phyloP scores from a whole-genome alignment of 116 monocot genomes.

The Thalassia testudinum region DNA sequence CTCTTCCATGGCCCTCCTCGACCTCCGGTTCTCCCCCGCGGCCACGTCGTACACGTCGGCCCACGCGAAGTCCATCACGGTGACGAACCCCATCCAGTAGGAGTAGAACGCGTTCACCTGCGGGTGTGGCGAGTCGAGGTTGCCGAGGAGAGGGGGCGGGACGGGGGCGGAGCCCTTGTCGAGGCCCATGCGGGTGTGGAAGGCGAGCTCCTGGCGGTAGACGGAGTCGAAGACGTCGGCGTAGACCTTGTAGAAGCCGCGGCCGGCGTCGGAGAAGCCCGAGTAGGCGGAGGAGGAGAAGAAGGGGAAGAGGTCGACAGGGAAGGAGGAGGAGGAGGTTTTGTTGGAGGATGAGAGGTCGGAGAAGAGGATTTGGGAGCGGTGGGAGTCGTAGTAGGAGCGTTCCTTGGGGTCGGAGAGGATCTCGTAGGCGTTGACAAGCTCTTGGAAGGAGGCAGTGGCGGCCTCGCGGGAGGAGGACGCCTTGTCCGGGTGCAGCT shows the following conservation, averaged over 20 bases:
- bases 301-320: conserved; percentile 55
- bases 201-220: conserved; percentile 51
- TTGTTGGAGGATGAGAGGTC: conserved; percentile 6
- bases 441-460: conserved; percentile 89
- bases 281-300: conserved; percentile 70
- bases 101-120: conserved; percentile 73
- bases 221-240: conserved; percentile 60
- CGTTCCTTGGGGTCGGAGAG: conserved; percentile 85
- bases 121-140: conserved; percentile 51
- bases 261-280: conserved; percentile 57
- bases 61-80: conserved; percentile 80
- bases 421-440: conserved; percentile 84
- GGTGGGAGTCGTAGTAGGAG: conserved; percentile 84
- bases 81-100: conserved; percentile 68
- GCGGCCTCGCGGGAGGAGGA: conserved; percentile 27
- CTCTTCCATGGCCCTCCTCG: conserved; percentile 77
- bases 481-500: conserved; percentile 38
- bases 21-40: conserved; percentile 38
- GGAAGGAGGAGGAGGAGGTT: conserved; percentile 24
- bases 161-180: conserved; percentile 11
- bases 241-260: conserved; percentile 88
- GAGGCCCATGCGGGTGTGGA: conserved; percentile 18
- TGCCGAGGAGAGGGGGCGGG: conserved; percentile 61
- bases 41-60: conserved; percentile 55
- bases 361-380: conserved; percentile 94